Conservation (phyloP, 2,329 filamentous ascomycete species). For the Sordariomycetes sp. region DNA sequence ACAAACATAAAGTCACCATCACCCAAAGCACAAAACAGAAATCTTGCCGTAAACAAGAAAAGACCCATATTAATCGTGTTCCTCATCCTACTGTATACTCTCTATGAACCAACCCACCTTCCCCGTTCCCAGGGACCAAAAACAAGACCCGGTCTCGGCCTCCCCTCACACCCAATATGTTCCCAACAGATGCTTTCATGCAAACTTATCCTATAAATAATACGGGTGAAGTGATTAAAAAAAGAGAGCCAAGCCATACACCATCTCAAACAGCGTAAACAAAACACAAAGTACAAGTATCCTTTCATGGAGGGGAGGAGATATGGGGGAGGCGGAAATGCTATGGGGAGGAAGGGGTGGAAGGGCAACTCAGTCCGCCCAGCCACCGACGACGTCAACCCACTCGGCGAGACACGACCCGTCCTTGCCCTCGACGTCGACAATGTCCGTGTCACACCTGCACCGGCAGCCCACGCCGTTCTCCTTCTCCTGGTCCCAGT, state of each 20-base stretch:
- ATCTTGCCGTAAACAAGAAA: not conserved
- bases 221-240: slow-evolving; percentile 5
- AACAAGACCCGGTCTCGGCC: not conserved
- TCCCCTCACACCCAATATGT: too few species aligned
- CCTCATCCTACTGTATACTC: not conserved
- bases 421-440: slow-evolving; percentile 95
- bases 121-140: not conserved
- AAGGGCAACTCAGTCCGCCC: slow-evolving; percentile 44
- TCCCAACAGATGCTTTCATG: not conserved
- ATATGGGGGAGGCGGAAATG: not conserved
- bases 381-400: slow-evolving; percentile 95
- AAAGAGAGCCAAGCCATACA: slow-evolving; percentile 1
- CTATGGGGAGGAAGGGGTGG: not conserved
- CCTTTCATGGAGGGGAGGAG: not conserved
- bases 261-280: slow-evolving; percentile 1
- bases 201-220: not conserved
- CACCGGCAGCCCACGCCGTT: slow-evolving; percentile 96
- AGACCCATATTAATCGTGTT: not conserved
- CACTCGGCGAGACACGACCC: slow-evolving; percentile 91
- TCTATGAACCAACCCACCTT: not conserved
- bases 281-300: slow-evolving; percentile 13
- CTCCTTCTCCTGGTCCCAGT: slow-evolving; percentile 77
- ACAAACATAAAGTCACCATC: too few species aligned
- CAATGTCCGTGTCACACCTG: slow-evolving; percentile 93
- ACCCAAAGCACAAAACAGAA: not conserved